Base-by-base conservation (phyloP, 176 grass and related monocot species). In the Canna indica region DNA sequence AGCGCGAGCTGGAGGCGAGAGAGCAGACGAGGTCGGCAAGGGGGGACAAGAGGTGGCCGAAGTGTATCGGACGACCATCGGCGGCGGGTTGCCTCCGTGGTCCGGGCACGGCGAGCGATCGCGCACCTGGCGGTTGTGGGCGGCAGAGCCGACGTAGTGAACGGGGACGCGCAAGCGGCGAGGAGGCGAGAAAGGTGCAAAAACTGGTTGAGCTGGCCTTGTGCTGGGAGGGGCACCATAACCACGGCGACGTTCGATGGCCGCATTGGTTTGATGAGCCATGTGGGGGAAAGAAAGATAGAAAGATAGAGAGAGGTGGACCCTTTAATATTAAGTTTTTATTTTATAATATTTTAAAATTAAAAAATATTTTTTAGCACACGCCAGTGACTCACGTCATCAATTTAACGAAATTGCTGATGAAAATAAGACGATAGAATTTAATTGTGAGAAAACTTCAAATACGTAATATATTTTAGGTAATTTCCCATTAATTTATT, bases 101-200 rank as follows among this genome's bases (percentile, higher is more conserved):
- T 64, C 31, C 33, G 73, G 5, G 56, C 16, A 15, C 0, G 42
- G 53, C 7, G 22, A 60, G 36, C 58, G n/a, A 34, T 1, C 33
- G n/a, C 25, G 53, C 42, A 13, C 24, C 47, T 17, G 16, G 58
- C 50, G 73, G 42, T 58, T 64, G 22, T 66, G 44, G 59, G 47
- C 27, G 20, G 41, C 27, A 75, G 54, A 67, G 75, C 67, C 70
- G 75, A 53, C 71, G 75, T 61, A 26, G 57, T 53, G 74, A 50
- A 13, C 39, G 3, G 36, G 7, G 29, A 64, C 46, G 62, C 74
- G 54, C 62, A 39, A 75, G 75, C 60, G 68, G 38, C 14, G 56
- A 64, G 44, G 72, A 57, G 56, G 17, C 22, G 42, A 3, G 67
- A 63, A 56, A 67, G 34, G 47, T 39, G 35, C 34, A 66, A 34